These are phyloP conservation scores for Phanerodontia chrysosporium DNA, from an alignment of 768 basidiomycete species.

Conservation along the genomic window DNA sequence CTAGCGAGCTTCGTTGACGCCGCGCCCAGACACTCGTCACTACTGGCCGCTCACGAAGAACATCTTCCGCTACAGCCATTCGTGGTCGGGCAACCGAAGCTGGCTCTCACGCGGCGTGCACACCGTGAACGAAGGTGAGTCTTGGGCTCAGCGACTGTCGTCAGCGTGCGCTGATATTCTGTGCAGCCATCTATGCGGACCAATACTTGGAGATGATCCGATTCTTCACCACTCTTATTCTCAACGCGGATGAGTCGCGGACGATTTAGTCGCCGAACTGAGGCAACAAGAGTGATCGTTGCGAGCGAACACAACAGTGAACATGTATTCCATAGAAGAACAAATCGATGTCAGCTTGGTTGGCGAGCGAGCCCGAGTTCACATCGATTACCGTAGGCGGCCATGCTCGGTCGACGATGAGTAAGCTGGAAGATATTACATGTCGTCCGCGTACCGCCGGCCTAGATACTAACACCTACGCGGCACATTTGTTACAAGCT, in stretches of 20 bases:
- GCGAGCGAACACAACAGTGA: background rate
- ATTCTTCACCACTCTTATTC: conserved; percentile 41
- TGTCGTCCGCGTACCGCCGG: too few species aligned
- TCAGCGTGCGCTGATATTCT: background rate
- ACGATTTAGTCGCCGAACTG: conserved; percentile 1
- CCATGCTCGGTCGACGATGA: too few species aligned
- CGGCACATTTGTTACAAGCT: too few species aligned
- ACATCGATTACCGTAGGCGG: too few species aligned
- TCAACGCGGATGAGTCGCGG: conserved; percentile 39
- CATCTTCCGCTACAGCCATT: conserved; percentile 42
- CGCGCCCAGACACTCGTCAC: conserved; percentile 34
- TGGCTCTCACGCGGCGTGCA: conserved; percentile 22
- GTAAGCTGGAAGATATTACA: too few species aligned
- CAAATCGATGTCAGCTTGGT: background rate
- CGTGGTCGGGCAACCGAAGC: conserved; percentile 16
- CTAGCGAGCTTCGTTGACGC: background rate
- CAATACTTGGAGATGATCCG: conserved; percentile 37
- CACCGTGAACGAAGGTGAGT: conserved; percentile 29
- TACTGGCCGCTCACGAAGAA: conserved; percentile 44
- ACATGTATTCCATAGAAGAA: background rate
- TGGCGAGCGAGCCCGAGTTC: too few species aligned
- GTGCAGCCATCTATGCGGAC: conserved; percentile 29
- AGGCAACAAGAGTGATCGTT: background rate
- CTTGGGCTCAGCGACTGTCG: background rate
- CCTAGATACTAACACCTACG: too few species aligned